Evolutionary conservation across 805 yeast genomes (phyloP), one percentile per base, ranked within the genome.

Genomic region (Kluyveromyces aestuarii): DNA sequence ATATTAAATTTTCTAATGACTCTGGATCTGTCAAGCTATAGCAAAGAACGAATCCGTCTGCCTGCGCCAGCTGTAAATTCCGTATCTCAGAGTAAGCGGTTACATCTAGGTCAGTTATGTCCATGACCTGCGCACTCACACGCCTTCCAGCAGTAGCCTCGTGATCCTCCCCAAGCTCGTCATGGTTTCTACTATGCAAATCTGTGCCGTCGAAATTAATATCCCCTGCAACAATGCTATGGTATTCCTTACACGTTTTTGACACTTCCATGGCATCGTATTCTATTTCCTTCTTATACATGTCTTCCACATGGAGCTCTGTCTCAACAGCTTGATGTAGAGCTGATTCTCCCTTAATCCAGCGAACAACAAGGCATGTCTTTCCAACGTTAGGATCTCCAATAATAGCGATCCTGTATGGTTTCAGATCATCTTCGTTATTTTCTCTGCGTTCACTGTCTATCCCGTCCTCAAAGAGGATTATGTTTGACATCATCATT

Each of bases 31-130:
- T 55, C 3, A 57, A 48, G 45, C 60, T 64, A 45, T 54, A 59
- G 45, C 64, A 62, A 33, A 62, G 27, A 8, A 63, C 42, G 40
- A 63, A 62, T 16, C 60, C 62, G 52, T 65, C 68, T 2, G 65
- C 52, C 48, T 65, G 68, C 9, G 48, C 45, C 6, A 62, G 51
- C 48, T 63, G 68, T 27, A 57, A 41, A 14, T 46, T 49, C 41
- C 53, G 49, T 6, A 60, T 19, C 19, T 60, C 62, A 7, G 60
- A 56, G 43, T 54, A 54, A 37, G 54, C 58, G 9, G 60, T 56
- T 18, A 53, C 52, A 16, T 56, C 60, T 37, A 52, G 46, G 16
- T 55, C 50, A 1, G 52, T 47, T 11, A 60, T 51, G 45, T 60
- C 64, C 27, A 62, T 41, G n/a, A 62, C 46, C 41, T 60, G 60